A percentile compares a stretch with the other conserved stretches of the same genome.
These are phyloP conservation scores for Mortierella sp. DNA, from an alignment of 371 early-diverging fungal species.

Conservation along the genomic window DNA sequence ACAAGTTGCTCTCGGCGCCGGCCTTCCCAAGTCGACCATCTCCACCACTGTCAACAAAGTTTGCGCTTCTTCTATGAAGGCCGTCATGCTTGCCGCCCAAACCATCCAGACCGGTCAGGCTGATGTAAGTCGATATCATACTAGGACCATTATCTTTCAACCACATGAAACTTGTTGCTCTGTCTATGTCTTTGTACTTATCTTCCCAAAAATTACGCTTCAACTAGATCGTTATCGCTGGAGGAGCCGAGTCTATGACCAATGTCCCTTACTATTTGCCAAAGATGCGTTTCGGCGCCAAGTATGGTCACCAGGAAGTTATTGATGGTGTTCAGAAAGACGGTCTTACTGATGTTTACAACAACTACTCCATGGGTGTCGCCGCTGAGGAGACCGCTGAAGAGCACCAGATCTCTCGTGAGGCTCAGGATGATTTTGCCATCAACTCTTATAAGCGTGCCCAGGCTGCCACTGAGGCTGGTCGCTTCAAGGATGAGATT, in stretches of 20 bases:
- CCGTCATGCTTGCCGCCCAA: conserved; percentile 89
- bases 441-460: conserved; percentile 90
- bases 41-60: conserved; percentile 98
- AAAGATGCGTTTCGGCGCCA: conserved; percentile 82
- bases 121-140: conserved; percentile 62
- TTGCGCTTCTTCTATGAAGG: conserved; percentile 97
- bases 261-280: conserved; percentile 95
- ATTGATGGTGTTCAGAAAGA: conserved; percentile 93
- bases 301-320: conserved; percentile 88
- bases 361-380: conserved; percentile 90
- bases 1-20: conserved; percentile 94
- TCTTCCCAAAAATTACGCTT: not conserved
- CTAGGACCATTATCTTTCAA: no score
- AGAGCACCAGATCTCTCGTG: conserved; percentile 84
- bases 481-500: conserved; percentile 88
- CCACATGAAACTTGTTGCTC: no score
- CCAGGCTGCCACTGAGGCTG: conserved; percentile 82
- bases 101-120: conserved; percentile 86
- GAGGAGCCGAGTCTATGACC: conserved; percentile 98
- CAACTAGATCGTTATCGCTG: conserved; percentile 75
- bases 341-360: conserved; percentile 94
- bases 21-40: conserved; percentile 77
- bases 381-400: conserved; percentile 95
- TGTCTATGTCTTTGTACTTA: not conserved
- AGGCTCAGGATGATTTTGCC: conserved; percentile 92